Evolutionary conservation across 768 basidiomycete species (phyloP).

Genomic region (Tylopilus intermedius): DNA sequence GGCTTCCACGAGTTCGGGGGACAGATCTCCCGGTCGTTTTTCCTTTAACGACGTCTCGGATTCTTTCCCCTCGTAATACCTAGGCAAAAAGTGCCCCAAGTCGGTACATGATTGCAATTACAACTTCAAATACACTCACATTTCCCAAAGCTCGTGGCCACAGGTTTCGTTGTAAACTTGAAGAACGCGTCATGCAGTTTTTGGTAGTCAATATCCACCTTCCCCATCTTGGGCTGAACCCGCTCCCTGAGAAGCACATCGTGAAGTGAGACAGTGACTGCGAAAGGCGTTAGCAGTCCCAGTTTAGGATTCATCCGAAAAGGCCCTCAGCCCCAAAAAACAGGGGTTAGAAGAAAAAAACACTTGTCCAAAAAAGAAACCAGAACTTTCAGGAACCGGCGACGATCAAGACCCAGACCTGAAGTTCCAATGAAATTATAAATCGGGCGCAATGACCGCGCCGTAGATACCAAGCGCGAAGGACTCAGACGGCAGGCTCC

Average conservation of each 20-base stretch:
- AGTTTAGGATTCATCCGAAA: too few species aligned
- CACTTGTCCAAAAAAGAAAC: too few species aligned
- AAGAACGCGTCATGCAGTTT: slow-evolving; percentile 99
- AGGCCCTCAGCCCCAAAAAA: too few species aligned
- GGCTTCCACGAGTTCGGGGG: slow-evolving; percentile 96
- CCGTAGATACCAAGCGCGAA: too few species aligned
- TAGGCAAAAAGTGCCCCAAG: slow-evolving; percentile 26
- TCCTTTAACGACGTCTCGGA: slow-evolving; percentile 97
- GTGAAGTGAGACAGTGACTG: too few species aligned
- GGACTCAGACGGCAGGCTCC: too few species aligned
- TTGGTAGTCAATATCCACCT: slow-evolving; percentile 99
- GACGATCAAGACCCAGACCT: too few species aligned
- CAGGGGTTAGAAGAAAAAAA: too few species aligned
- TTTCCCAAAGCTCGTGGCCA: slow-evolving; percentile 93
- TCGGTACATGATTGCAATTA: slow-evolving; percentile 2
- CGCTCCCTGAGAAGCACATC: slow-evolving; percentile 55
- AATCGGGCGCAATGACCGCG: too few species aligned
- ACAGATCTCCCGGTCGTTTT: slow-evolving; percentile 94
- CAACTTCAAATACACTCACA: slow-evolving; percentile 48
- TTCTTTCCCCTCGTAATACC: slow-evolving; percentile 99
- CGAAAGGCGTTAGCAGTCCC: too few species aligned
- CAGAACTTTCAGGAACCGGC: too few species aligned
- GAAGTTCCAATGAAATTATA: too few species aligned
- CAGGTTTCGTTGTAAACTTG: slow-evolving; percentile 94
- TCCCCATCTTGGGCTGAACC: slow-evolving; percentile 99